Percentiles rank a stretch among this genome's conserved stretches.
Conservation (phyloP, 2,329 filamentous ascomycete genomes). For the Alternaria angustiovoidea region DNA sequence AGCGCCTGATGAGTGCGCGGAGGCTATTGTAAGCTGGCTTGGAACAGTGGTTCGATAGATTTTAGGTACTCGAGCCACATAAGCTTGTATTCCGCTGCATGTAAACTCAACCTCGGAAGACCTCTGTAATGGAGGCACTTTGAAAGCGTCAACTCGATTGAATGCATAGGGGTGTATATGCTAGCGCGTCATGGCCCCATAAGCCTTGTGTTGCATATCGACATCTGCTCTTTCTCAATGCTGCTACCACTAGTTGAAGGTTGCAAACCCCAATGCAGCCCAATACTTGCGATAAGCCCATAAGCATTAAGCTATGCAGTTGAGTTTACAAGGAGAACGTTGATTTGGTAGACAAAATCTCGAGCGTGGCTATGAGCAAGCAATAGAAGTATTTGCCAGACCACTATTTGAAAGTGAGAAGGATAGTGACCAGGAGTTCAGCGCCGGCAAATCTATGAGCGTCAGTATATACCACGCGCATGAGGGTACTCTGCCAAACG, state of each 20-base stretch:
- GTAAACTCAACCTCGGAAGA: background rate
- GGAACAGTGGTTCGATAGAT: background rate
- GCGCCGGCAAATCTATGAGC: too few relatives aligned
- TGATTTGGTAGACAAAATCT: constrained; percentile 10
- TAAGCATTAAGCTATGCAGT: too few relatives aligned
- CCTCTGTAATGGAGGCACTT: background rate
- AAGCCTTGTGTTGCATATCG: background rate
- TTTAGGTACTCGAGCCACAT: background rate
- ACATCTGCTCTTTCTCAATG: background rate
- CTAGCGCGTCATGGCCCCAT: background rate
- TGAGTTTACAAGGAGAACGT: background rate
- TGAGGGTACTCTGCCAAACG: too few relatives aligned
- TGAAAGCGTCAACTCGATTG: background rate
- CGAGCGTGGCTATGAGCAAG: constrained; percentile 8
- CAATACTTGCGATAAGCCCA: too few relatives aligned
- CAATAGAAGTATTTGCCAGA: constrained; percentile 15
- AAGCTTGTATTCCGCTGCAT: background rate
- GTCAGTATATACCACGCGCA: too few relatives aligned
- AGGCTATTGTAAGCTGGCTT: background rate
- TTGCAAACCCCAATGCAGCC: background rate
- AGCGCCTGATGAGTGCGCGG: constrained; percentile 56
- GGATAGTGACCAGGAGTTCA: constrained; percentile 6
- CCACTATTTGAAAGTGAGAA: constrained; percentile 11
- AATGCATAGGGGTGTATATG: background rate
- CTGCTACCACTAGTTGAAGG: background rate